Conservation (phyloP, 2,329 filamentous ascomycete genomes). For the Aspergillus tanneri region DNA sequence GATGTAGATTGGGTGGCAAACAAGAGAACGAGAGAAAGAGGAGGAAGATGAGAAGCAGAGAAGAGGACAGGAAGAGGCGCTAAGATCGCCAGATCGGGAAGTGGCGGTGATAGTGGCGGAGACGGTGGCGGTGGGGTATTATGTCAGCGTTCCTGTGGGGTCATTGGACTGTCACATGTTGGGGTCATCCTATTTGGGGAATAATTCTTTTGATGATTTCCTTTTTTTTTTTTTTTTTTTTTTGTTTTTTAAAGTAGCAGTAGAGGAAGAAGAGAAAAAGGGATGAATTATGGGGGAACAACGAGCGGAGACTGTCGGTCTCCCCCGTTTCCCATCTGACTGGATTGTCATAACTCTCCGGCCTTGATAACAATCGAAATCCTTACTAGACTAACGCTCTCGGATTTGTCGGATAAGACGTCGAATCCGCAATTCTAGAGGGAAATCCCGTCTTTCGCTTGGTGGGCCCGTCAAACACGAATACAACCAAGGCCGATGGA, state of each 20-base stretch:
- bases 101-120: neutral
- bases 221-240: too few species aligned
- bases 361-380: too few species aligned
- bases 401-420: conserved; percentile 11
- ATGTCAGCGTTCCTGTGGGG: conserved; percentile 9
- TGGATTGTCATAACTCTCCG: too few species aligned
- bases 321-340: too few species aligned
- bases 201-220: neutral
- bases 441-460: neutral
- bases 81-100: neutral
- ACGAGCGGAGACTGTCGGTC: too few species aligned
- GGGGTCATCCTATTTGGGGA: neutral
- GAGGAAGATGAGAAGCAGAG: neutral
- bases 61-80: neutral
- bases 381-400: neutral
- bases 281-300: too few species aligned
- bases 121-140: neutral
- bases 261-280: too few species aligned
- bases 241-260: too few species aligned
- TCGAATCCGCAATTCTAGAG: neutral
- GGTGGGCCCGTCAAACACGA: neutral
- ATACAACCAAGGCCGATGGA: conserved; percentile 1
- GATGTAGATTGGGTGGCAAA: conserved; percentile 7
- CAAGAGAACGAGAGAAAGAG: neutral
- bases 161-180: neutral